Evolutionary conservation across 2,329 filamentous ascomycete species (phyloP).

Genomic region (Aspergillus terreus): DNA sequence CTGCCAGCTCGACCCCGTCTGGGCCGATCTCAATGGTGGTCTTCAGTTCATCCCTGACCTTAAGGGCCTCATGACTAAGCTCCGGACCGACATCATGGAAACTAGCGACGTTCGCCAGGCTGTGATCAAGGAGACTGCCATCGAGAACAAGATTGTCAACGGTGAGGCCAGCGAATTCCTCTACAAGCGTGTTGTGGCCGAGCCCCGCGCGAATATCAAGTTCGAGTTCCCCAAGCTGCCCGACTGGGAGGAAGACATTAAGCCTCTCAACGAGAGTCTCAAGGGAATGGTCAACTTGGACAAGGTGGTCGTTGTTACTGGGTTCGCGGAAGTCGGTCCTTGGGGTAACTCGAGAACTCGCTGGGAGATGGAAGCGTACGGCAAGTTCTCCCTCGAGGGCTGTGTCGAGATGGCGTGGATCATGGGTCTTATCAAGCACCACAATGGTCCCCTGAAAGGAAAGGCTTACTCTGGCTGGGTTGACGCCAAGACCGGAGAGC

Average conservation of each 20-base stretch:
- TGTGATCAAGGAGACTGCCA: constrained; percentile 89
- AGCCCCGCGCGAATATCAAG: constrained; percentile 96
- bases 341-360: constrained; percentile 98
- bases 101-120: constrained; percentile 90
- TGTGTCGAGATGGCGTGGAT: constrained; percentile 99
- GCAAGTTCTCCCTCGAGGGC: constrained; percentile 94
- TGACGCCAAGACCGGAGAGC: constrained; percentile 87
- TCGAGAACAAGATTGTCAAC: constrained; percentile 97
- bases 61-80: constrained; percentile 87
- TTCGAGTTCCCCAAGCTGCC: constrained; percentile 90
- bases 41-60: constrained; percentile 96
- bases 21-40: constrained; percentile 94
- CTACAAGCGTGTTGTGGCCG: constrained; percentile 90
- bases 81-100: constrained; percentile 92
- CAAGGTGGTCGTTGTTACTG: constrained; percentile 95
- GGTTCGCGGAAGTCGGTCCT: constrained; percentile 77
- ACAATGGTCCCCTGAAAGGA: constrained; percentile 94
- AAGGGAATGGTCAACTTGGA: constrained; percentile 99
- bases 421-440: constrained; percentile 98
- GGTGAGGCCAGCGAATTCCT: constrained; percentile 87
- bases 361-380: constrained; percentile 99
- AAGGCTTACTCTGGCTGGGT: constrained; percentile 96
- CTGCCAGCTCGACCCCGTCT: constrained; percentile 92
- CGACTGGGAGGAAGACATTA: constrained; percentile 86
- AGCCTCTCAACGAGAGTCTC: constrained; percentile 80